phyloP scores from a whole-genome alignment of 257 asterid species.

The Vinca minor region DNA sequence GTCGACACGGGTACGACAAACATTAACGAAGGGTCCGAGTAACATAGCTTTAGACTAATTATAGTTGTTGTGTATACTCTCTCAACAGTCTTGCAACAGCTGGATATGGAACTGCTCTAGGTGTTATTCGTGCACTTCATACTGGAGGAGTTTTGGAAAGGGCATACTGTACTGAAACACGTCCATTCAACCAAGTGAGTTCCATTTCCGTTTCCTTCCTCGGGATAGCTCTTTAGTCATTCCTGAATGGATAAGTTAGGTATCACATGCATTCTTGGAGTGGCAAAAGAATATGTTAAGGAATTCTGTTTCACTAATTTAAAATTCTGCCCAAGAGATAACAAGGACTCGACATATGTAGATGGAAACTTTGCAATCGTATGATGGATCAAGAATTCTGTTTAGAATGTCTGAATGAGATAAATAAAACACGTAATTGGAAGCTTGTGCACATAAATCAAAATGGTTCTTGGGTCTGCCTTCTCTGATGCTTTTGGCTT shows the following conservation, averaged over 20 bases:
- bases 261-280: neutral
- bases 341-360: neutral
- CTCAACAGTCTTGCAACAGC: constrained; percentile 79
- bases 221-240: neutral
- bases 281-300: neutral
- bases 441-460: too few species aligned
- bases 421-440: neutral
- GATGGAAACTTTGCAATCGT: neutral
- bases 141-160: constrained; percentile 60
- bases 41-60: constrained; percentile 18
- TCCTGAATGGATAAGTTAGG: neutral
- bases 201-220: neutral
- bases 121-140: constrained; percentile 87
- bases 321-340: neutral
- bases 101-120: constrained; percentile 98
- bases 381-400: neutral
- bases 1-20: too few species aligned
- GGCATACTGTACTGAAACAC: constrained; percentile 94
- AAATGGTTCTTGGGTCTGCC: too few species aligned
- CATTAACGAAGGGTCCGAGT: too few species aligned
- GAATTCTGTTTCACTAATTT: constrained; percentile 1
- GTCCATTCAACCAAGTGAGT: constrained; percentile 92
- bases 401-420: neutral
- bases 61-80: constrained; percentile 15
- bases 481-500: too few species aligned